phyloP scores from a whole-genome alignment of 1,139 yeast genomes.

The Blastobotrys malaysiensis region DNA sequence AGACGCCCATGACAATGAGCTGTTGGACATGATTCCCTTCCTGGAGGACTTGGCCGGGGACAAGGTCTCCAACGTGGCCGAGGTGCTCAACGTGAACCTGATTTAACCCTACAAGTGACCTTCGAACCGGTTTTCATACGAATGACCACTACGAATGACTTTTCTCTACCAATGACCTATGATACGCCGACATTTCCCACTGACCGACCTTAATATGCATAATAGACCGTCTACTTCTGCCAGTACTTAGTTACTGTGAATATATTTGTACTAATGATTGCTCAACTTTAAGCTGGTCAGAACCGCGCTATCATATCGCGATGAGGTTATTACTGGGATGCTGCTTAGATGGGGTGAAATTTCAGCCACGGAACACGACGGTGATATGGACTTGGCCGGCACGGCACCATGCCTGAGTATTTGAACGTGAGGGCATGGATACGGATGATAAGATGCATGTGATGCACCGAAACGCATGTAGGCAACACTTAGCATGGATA shows the following conservation, averaged over 20 bases:
- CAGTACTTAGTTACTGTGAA: background rate
- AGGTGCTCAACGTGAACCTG: conserved; percentile 64
- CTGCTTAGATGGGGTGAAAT: no score
- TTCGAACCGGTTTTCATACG: no score
- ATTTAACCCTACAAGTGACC: background rate
- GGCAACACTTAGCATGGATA: background rate
- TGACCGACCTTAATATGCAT: background rate
- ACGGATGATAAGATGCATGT: background rate
- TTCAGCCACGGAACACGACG: no score
- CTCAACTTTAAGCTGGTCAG: background rate
- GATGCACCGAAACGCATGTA: background rate
- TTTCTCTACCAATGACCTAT: background rate
- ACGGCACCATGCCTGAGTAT: no score
- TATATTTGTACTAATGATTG: background rate
- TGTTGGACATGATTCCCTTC: conserved; percentile 84
- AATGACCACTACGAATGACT: background rate
- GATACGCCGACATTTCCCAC: background rate
- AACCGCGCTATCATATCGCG: no score
- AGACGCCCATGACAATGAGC: conserved; percentile 94
- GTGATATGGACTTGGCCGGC: no score
- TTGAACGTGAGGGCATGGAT: background rate
- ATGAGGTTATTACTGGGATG: no score
- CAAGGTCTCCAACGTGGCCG: conserved; percentile 71
- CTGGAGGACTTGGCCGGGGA: conserved; percentile 71
- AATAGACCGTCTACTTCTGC: background rate